A percentile compares a stretch with the other conserved stretches of the same genome.
phyloP scores from a whole-genome alignment of 768 basidiomycete genomes.

The Postia placenta region DNA sequence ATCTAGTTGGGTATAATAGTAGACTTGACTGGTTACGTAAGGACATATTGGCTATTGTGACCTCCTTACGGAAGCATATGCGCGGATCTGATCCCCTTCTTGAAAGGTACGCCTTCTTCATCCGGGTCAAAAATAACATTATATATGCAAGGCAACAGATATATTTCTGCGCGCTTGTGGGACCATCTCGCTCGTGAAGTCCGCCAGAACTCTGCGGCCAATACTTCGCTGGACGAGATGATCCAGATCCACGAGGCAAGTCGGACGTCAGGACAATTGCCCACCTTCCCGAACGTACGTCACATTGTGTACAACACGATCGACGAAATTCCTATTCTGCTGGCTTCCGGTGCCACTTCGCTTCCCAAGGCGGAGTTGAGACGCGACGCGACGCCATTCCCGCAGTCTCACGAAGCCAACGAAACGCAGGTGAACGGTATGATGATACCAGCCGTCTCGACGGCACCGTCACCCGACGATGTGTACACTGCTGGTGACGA shows the following conservation, averaged over 20 bases:
- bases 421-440: constrained; percentile 15
- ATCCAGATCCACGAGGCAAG: constrained; percentile 16
- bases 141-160: background rate
- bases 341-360: constrained; percentile 16
- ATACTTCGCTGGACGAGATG: constrained; percentile 21
- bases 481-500: constrained; percentile 1
- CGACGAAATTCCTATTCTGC: constrained; percentile 25
- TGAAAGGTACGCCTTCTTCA: background rate
- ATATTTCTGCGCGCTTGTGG: constrained; percentile 23
- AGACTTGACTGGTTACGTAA: constrained; percentile 4
- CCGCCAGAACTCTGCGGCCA: constrained; percentile 13
- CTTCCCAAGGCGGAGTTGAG: constrained; percentile 10
- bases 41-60: constrained; percentile 16
- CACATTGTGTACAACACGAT: constrained; percentile 25
- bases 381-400: no score
- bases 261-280: background rate
- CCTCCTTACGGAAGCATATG: constrained; percentile 12
- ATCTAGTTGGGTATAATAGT: background rate
- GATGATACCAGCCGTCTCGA: no score
- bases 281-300: constrained; percentile 15
- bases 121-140: background rate
- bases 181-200: constrained; percentile 18
- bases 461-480: no score
- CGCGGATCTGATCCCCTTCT: background rate
- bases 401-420: no score